These are phyloP conservation scores for Halophytophthora batemanensis DNA, from an alignment of 352 stramenopile species.

Conservation along the genomic window DNA sequence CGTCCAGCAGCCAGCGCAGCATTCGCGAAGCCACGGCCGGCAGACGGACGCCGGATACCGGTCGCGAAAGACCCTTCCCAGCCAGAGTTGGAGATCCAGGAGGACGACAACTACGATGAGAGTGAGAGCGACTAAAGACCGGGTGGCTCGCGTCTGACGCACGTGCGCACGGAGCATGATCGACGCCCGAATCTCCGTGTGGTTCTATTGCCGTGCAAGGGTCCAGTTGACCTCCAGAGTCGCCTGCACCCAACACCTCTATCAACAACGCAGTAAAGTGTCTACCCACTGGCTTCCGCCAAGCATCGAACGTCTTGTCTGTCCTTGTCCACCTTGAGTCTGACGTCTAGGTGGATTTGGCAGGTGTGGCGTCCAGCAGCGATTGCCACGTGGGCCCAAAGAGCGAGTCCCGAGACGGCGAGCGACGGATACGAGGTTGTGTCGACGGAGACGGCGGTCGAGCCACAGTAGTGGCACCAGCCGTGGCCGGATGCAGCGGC, in stretches of 20 bases:
- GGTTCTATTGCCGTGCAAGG: slow-evolving; percentile 25
- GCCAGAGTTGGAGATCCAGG: slow-evolving; percentile 35
- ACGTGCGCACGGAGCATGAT: background rate
- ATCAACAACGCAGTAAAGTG: slow-evolving; percentile 30
- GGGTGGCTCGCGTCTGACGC: background rate
- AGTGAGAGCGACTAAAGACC: slow-evolving; percentile 55
- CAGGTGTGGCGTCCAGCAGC: slow-evolving; percentile 30
- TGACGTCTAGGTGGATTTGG: slow-evolving; percentile 24
- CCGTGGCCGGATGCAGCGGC: slow-evolving; percentile 7
- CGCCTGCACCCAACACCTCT: slow-evolving; percentile 13
- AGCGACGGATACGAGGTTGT: slow-evolving; percentile 47
- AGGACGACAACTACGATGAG: slow-evolving; percentile 76
- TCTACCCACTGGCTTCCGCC: slow-evolving; percentile 14
- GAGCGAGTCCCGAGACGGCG: slow-evolving; percentile 63
- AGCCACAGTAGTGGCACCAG: slow-evolving; percentile 2
- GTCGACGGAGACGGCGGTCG: slow-evolving; percentile 14
- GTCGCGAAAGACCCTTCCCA: background rate
- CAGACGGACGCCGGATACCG: slow-evolving; percentile 4
- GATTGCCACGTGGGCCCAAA: slow-evolving; percentile 72
- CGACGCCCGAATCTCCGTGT: slow-evolving; percentile 1
- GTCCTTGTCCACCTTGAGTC: slow-evolving; percentile 1
- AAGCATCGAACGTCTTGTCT: slow-evolving; percentile 1
- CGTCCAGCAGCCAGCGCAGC: slow-evolving; percentile 1
- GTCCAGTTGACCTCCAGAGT: slow-evolving; percentile 5
- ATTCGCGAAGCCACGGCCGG: background rate